phyloP scores from a whole-genome alignment of 495 filamentous ascomycete species.

The Evernia prunastri region DNA sequence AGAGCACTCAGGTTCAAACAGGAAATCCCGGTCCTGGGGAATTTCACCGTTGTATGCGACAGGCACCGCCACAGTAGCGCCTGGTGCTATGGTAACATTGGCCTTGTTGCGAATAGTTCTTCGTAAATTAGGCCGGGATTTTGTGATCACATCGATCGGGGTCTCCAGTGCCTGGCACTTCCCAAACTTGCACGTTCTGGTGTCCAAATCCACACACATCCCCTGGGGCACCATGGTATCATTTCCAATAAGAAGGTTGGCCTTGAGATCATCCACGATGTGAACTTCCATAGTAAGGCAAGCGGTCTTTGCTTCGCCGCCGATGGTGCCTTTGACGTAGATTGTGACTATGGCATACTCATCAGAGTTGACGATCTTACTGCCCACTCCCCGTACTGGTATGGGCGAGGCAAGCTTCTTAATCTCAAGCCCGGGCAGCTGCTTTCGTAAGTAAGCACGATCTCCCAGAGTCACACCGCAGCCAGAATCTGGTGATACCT shows the following conservation, averaged over 20 bases:
- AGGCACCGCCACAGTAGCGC: background rate
- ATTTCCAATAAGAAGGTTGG: background rate
- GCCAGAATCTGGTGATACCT: background rate
- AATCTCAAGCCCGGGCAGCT: background rate
- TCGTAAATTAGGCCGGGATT: background rate
- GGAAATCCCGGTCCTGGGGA: background rate
- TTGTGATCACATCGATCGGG: background rate
- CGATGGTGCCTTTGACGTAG: background rate
- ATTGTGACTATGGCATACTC: background rate
- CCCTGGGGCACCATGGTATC: background rate
- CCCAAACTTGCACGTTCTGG: background rate
- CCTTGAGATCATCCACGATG: conserved; percentile 1
- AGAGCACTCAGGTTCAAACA: background rate
- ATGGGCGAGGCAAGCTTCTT: background rate
- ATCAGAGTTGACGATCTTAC: background rate
- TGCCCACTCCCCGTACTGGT: background rate
- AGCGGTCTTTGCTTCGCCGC: background rate
- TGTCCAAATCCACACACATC: background rate
- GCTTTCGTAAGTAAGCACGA: background rate
- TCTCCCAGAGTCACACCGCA: background rate
- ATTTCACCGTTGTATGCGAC: background rate
- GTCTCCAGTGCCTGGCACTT: background rate
- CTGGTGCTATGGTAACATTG: background rate
- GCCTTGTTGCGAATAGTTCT: background rate
- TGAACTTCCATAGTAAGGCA: background rate